Percentiles rank a stretch among this genome's conserved stretches.
Evolutionary conservation across 768 basidiomycete genomes (phyloP).

Genomic region (Collybiopsis confluens): DNA sequence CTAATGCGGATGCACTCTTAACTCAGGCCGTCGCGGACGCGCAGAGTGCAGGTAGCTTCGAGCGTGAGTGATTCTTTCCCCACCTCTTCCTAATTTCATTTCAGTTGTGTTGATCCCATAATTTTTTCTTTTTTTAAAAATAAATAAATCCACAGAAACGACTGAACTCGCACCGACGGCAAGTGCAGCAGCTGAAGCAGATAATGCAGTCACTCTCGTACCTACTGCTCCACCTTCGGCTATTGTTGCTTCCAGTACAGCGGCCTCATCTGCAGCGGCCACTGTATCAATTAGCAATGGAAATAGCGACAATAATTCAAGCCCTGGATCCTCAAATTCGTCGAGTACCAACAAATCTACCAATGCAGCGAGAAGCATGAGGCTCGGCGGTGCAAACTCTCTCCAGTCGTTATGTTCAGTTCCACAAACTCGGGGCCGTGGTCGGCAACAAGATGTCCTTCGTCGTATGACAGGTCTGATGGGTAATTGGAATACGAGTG

Average conservation of each 20-base stretch:
- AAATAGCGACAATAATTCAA: background rate
- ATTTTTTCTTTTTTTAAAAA: background rate
- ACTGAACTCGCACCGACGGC: conserved; percentile 31
- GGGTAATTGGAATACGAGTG: background rate
- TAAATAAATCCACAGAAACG: conserved; percentile 20
- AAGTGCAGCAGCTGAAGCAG: conserved; percentile 20
- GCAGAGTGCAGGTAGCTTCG: conserved; percentile 32
- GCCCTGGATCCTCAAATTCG: background rate
- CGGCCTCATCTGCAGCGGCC: background rate
- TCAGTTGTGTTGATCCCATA: background rate
- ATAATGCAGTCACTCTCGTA: conserved; percentile 14
- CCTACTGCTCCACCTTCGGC: background rate
- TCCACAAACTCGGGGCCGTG: no score
- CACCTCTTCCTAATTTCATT: background rate
- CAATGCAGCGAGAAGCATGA: background rate
- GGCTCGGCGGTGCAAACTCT: background rate
- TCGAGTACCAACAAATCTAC: background rate
- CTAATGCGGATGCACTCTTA: conserved; percentile 39
- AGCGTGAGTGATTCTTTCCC: conserved; percentile 20
- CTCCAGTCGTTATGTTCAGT: background rate
- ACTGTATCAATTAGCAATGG: background rate
- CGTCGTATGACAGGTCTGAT: background rate
- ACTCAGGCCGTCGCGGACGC: conserved; percentile 33
- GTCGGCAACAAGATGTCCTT: no score
- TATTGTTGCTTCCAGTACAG: background rate